A percentile compares a stretch with the other conserved stretches of the same genome.
phyloP scores from a whole-genome alignment of 176 grass and related monocot species.

The Areca catechu region DNA sequence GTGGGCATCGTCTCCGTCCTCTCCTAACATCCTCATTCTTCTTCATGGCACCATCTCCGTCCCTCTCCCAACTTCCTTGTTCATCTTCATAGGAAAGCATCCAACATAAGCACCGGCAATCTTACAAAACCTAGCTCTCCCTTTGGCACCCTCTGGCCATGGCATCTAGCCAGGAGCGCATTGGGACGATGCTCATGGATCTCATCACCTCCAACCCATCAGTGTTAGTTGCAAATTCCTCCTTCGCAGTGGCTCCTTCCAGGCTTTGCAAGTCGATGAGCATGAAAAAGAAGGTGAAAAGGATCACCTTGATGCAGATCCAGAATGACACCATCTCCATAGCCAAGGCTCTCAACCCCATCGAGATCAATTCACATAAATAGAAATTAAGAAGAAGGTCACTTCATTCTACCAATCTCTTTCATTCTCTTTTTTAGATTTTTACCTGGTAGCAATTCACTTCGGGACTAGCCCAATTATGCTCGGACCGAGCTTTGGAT shows the following conservation, averaged over 20 bases:
- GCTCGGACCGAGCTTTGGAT: too few species aligned
- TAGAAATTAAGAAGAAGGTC: constrained; percentile 77
- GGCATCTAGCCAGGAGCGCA: constrained; percentile 72
- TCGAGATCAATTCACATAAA: constrained; percentile 57
- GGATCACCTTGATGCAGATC: constrained; percentile 72
- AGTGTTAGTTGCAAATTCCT: constrained; percentile 18
- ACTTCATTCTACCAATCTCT: background rate
- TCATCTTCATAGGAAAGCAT: too few species aligned
- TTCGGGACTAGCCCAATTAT: too few species aligned
- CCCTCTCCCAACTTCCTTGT: too few species aligned
- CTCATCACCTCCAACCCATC: constrained; percentile 91
- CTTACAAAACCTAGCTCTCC: too few species aligned
- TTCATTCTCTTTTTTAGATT: background rate
- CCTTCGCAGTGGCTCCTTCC: constrained; percentile 15
- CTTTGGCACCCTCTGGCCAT: constrained; percentile 17
- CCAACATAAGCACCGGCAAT: too few species aligned
- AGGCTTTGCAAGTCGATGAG: constrained; percentile 41
- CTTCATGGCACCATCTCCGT: too few species aligned
- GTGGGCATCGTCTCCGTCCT: too few species aligned
- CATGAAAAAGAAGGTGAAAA: constrained; percentile 80
- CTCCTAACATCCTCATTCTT: too few species aligned
- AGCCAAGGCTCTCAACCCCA: too few species aligned
- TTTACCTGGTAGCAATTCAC: background rate
- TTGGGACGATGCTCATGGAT: constrained; percentile 85
- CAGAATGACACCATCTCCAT: constrained; percentile 88